Percentiles rank a stretch among this genome's conserved stretches.
phyloP scores from a whole-genome alignment of 305 asterid species.

The Fraxinus dipetala region DNA sequence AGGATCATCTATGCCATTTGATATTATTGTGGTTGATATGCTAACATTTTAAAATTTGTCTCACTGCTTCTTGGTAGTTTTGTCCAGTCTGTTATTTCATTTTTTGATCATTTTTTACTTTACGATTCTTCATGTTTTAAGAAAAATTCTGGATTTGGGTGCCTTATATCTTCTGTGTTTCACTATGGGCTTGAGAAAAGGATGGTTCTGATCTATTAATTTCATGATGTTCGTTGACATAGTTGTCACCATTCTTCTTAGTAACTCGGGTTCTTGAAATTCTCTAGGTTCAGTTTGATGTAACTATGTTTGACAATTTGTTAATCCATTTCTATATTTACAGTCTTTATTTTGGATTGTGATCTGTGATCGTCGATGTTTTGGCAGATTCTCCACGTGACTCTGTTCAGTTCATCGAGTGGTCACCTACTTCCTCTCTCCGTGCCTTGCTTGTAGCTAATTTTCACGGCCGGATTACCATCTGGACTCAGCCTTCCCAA shows the following conservation, averaged over 20 bases:
- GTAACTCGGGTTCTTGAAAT: background rate
- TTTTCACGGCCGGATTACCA: conserved; percentile 91
- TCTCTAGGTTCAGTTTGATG: conserved; percentile 3
- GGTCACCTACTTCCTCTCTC: conserved; percentile 93
- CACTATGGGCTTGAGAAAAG: background rate
- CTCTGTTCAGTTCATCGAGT: conserved; percentile 94
- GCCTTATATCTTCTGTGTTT: background rate
- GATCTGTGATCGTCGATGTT: conserved; percentile 19
- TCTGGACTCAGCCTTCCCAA: conserved; percentile 96
- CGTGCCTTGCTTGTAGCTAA: conserved; percentile 91
- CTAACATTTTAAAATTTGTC: conserved; percentile 7
- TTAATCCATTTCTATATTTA: background rate
- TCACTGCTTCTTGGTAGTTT: conserved; percentile 9
- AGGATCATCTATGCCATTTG: background rate
- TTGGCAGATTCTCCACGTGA: conserved; percentile 94
- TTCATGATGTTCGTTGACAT: background rate
- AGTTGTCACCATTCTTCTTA: background rate
- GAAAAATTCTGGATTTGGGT: background rate
- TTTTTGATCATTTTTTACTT: background rate
- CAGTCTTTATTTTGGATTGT: conserved; percentile 4
- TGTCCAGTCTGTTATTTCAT: background rate
- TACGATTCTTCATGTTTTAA: background rate
- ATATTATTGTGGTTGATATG: conserved; percentile 13
- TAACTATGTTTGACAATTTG: conserved; percentile 1
- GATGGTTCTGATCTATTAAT: background rate